Evolutionary conservation across 2,329 filamentous ascomycete species (phyloP).

Genomic region (Xylariales sp.): DNA sequence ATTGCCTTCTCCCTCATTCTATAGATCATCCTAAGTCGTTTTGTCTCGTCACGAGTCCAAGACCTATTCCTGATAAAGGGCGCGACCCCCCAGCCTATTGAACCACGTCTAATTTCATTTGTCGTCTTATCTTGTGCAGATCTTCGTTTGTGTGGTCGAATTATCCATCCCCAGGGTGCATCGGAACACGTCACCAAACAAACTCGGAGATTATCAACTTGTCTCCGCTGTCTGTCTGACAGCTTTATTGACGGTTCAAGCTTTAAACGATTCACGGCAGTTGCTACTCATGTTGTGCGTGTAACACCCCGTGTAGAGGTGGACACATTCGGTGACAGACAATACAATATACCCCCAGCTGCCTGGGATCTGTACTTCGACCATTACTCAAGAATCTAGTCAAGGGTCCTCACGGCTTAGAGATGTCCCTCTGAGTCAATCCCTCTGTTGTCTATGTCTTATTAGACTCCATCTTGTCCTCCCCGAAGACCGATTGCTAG

Average conservation of each 20-base stretch:
- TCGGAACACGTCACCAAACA: slow-evolving; percentile 7
- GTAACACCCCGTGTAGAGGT: slow-evolving; percentile 23
- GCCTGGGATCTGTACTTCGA: slow-evolving; percentile 16
- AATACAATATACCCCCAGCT: slow-evolving; percentile 10
- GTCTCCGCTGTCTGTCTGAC: slow-evolving; percentile 3
- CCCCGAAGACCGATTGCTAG: slow-evolving; percentile 31
- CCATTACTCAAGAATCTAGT: slow-evolving; percentile 12
- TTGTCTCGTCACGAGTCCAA: slow-evolving; percentile 20
- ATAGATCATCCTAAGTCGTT: slow-evolving; percentile 1
- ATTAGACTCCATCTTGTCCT: slow-evolving; percentile 34
- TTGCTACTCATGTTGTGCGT: slow-evolving; percentile 15
- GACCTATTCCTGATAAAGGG: not conserved
- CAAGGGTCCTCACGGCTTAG: not conserved
- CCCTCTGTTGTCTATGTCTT: not conserved
- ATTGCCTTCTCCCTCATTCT: slow-evolving; percentile 4
- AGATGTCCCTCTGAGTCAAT: slow-evolving; percentile 15
- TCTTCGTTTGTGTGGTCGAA: not conserved
- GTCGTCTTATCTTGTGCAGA: not conserved
- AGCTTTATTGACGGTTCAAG: slow-evolving; percentile 1
- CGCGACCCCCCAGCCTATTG: not conserved
- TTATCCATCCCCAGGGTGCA: not conserved
- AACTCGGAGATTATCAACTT: slow-evolving; percentile 5
- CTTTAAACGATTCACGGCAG: slow-evolving; percentile 10
- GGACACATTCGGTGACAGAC: slow-evolving; percentile 11
- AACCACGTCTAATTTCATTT: not conserved